These are phyloP conservation scores for Bacidia gigantensis DNA, from an alignment of 495 filamentous ascomycete species.

Conservation along the genomic window DNA sequence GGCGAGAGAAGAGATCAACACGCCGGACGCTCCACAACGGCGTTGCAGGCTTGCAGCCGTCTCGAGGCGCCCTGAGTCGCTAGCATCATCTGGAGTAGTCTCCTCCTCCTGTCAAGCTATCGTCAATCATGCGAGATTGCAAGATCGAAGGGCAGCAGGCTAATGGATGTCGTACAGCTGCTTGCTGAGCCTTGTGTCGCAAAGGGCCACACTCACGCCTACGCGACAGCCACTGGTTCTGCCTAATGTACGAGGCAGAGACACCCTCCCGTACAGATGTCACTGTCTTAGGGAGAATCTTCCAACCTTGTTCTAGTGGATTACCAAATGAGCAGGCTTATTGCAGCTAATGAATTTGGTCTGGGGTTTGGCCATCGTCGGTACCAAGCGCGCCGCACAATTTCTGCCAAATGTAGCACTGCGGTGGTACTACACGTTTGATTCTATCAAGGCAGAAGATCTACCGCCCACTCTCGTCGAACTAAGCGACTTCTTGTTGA, in stretches of 20 bases:
- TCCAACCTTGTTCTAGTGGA: not conserved
- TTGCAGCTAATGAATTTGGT: not conserved
- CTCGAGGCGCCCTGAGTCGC: constrained; percentile 1
- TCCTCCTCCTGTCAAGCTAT: too few species aligned
- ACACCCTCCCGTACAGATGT: not conserved
- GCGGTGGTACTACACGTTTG: too few species aligned
- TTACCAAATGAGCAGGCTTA: not conserved
- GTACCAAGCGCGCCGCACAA: not conserved
- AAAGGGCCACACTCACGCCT: not conserved
- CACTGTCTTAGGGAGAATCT: not conserved
- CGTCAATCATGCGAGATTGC: constrained; percentile 6
- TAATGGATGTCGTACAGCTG: constrained; percentile 5
- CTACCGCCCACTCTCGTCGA: not conserved
- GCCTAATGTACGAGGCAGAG: not conserved
- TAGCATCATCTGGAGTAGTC: too few species aligned
- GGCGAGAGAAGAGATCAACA: not conserved
- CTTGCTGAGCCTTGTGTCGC: not conserved
- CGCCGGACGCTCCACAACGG: not conserved
- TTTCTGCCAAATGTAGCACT: too few species aligned
- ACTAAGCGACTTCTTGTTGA: not conserved
- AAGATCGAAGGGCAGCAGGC: not conserved
- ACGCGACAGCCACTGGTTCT: not conserved
- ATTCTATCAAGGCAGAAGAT: not conserved
- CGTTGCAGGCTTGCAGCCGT: not conserved
- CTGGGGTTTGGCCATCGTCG: not conserved